A percentile compares a stretch with the other conserved stretches of the same genome.
phyloP scores from a whole-genome alignment of 2,329 filamentous ascomycete genomes.

The Remersonia thermophila region DNA sequence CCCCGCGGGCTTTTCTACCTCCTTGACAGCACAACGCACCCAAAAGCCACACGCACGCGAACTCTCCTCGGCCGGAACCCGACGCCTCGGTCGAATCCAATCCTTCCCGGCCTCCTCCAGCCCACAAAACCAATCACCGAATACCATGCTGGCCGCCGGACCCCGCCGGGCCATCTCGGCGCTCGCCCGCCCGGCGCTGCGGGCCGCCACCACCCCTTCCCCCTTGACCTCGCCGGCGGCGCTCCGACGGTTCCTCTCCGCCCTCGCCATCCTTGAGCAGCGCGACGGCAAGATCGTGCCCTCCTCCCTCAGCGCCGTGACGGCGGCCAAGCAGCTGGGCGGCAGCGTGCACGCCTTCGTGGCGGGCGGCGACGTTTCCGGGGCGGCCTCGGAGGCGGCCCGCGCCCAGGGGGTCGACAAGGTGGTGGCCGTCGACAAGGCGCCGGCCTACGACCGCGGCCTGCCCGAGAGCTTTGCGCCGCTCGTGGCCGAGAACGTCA shows the following conservation, averaged over 20 bases:
- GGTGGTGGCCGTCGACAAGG: slow-evolving; percentile 74
- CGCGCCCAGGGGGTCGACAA: slow-evolving; percentile 88
- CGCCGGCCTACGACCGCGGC: slow-evolving; percentile 40
- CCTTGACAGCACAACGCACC: neutral
- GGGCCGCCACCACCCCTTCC: slow-evolving; percentile 7
- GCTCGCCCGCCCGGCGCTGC: slow-evolving; percentile 15
- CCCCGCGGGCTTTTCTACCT: neutral
- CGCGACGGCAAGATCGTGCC: slow-evolving; percentile 74
- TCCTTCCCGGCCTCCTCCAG: too few relatives aligned
- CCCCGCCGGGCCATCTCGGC: slow-evolving; percentile 23
- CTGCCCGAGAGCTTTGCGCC: slow-evolving; percentile 92
- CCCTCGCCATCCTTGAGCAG: slow-evolving; percentile 85
- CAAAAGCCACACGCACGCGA: neutral
- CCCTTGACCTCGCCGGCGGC: slow-evolving; percentile 31
- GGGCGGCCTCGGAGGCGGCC: slow-evolving; percentile 68
- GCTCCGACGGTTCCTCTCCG: slow-evolving; percentile 63
- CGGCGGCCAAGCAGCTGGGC: slow-evolving; percentile 76
- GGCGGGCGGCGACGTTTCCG: slow-evolving; percentile 66
- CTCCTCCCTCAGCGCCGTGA: slow-evolving; percentile 72
- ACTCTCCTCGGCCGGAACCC: too few relatives aligned
- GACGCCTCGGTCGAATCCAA: too few relatives aligned
- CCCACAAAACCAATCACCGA: too few relatives aligned
- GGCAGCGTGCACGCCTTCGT: slow-evolving; percentile 78
- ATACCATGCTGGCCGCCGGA: slow-evolving; percentile 16
- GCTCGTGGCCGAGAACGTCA: slow-evolving; percentile 88